Conservation (phyloP, 169 alveolate genomes). For the Eimeria necatrix region DNA sequence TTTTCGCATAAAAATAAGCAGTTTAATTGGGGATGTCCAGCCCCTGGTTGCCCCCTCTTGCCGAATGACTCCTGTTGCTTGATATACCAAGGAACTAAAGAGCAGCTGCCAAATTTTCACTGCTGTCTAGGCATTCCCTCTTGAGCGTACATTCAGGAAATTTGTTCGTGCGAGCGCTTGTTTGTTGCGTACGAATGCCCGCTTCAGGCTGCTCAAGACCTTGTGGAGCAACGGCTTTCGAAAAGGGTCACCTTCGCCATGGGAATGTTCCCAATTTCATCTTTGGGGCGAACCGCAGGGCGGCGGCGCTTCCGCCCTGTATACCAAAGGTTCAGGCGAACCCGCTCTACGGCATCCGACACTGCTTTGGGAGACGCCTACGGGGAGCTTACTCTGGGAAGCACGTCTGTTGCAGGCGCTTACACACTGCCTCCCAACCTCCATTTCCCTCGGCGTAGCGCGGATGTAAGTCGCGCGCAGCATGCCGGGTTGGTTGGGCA, state of each 20-base stretch:
- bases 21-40: too few relatives aligned
- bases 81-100: too few relatives aligned
- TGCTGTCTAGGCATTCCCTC: too few relatives aligned
- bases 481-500: background rate
- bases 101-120: too few relatives aligned
- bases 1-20: too few relatives aligned
- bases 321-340: slow-evolving; percentile 85
- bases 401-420: slow-evolving; percentile 72
- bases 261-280: slow-evolving; percentile 87
- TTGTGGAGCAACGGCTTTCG: slow-evolving; percentile 85
- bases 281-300: slow-evolving; percentile 87
- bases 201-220: slow-evolving; percentile 84
- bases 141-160: too few relatives aligned
- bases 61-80: too few relatives aligned
- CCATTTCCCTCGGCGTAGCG: slow-evolving; percentile 66
- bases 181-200: background rate
- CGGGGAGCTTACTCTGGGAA: slow-evolving; percentile 84
- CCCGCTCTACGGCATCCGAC: slow-evolving; percentile 86
- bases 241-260: slow-evolving; percentile 87
- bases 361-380: slow-evolving; percentile 86
- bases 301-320: slow-evolving; percentile 85
- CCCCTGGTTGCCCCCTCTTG: too few relatives aligned
- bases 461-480: slow-evolving; percentile 44
- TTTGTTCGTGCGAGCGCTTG: background rate
- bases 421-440: slow-evolving; percentile 81